Evolutionary conservation across 768 basidiomycete species (phyloP).

Genomic region (Boletus bicolor): DNA sequence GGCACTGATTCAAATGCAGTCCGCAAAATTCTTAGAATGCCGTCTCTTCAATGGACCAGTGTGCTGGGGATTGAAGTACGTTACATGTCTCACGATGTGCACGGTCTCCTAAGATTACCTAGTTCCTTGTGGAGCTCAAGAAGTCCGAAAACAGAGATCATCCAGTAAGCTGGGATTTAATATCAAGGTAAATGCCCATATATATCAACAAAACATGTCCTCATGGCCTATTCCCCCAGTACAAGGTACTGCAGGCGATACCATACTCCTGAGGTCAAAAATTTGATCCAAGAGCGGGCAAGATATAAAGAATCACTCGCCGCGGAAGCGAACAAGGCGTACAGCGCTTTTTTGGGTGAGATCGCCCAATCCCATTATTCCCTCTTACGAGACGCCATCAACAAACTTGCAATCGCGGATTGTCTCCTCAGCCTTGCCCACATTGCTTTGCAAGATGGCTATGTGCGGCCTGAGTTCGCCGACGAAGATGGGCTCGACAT

Average conservation of each 20-base stretch:
- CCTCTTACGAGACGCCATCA: slow-evolving; percentile 68
- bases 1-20: slow-evolving; percentile 40
- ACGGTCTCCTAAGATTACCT: neutral
- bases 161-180: slow-evolving; percentile 56
- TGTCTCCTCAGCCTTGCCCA: slow-evolving; percentile 83
- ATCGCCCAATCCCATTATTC: slow-evolving; percentile 68
- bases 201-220: neutral
- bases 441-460: slow-evolving; percentile 72
- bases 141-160: slow-evolving; percentile 47
- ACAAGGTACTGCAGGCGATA: slow-evolving; percentile 74
- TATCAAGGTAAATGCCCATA: slow-evolving; percentile 51
- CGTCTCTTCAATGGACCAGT: slow-evolving; percentile 67
- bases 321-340: slow-evolving; percentile 64
- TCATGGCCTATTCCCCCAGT: slow-evolving; percentile 34
- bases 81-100: neutral
- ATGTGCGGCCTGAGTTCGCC: slow-evolving; percentile 73
- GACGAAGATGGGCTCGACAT: slow-evolving; percentile 70
- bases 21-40: slow-evolving; percentile 67
- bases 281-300: slow-evolving; percentile 65
- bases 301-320: slow-evolving; percentile 72
- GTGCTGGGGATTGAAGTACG: slow-evolving; percentile 68
- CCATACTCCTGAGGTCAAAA: slow-evolving; percentile 64
- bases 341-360: slow-evolving; percentile 62
- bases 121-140: slow-evolving; percentile 82
- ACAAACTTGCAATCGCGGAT: slow-evolving; percentile 80